A percentile compares a stretch with the other conserved stretches of the same genome.
Conservation (phyloP, 139 green algal genomes). For the Ulvella scutata region DNA sequence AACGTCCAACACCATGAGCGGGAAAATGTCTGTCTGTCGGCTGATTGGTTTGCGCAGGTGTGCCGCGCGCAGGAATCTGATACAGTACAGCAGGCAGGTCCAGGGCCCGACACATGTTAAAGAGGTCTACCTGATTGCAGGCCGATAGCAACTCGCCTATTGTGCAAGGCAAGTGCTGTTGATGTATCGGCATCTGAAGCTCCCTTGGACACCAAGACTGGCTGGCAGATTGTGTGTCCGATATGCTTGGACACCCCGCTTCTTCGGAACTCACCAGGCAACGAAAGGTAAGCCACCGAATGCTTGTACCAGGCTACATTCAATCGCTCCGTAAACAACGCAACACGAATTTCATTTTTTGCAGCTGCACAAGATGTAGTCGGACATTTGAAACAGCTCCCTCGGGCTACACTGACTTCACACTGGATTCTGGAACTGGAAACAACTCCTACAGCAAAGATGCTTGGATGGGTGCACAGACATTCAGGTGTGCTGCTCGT, state of each 20-base stretch:
- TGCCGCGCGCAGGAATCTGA: too few relatives aligned
- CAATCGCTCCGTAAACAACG: neutral
- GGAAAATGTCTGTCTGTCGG: too few relatives aligned
- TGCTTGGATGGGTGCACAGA: conserved; percentile 31
- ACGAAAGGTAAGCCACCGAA: neutral
- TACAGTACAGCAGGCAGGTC: too few relatives aligned
- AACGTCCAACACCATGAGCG: too few relatives aligned
- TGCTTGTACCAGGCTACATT: neutral
- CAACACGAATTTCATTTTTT: neutral
- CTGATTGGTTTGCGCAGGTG: too few relatives aligned
- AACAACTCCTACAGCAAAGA: conserved; percentile 30
- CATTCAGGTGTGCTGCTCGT: conserved; percentile 30
- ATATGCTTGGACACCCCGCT: neutral
- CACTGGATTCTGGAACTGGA: conserved; percentile 31
- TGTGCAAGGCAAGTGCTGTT: too few relatives aligned
- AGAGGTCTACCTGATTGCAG: too few relatives aligned
- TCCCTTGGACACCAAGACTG: neutral
- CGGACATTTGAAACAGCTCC: conserved; percentile 22
- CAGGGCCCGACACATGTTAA: too few relatives aligned
- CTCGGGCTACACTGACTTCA: conserved; percentile 47
- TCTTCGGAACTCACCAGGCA: neutral
- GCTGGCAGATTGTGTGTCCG: neutral
- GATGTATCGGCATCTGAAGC: too few relatives aligned
- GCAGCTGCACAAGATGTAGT: conserved; percentile 12
- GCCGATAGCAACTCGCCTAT: too few relatives aligned